Evolutionary conservation across 495 filamentous ascomycete species (phyloP).

Genomic region (Podospora conica): DNA sequence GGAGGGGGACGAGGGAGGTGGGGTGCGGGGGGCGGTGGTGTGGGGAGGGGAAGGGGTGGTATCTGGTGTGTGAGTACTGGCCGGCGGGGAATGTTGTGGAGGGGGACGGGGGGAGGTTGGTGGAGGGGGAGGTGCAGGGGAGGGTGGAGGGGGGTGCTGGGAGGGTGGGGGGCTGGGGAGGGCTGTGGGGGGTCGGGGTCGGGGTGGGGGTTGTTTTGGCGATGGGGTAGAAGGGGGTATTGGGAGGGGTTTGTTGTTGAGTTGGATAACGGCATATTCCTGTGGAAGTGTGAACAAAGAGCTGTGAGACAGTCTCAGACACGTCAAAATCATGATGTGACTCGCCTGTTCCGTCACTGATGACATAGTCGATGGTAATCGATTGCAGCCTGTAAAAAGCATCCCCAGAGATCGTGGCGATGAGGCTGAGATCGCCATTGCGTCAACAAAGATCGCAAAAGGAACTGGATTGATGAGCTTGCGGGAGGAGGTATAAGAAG

Average conservation of each 20-base stretch:
- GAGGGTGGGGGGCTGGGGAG: background rate
- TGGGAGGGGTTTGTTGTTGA: background rate
- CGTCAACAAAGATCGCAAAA: background rate
- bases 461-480: no score
- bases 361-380: background rate
- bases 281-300: background rate
- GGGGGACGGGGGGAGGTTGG: constrained; percentile 42
- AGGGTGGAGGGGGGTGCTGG: constrained; percentile 20
- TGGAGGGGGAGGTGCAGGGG: constrained; percentile 40
- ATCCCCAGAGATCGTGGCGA: background rate
- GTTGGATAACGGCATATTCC: background rate
- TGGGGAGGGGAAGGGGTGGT: constrained; percentile 53
- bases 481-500: background rate
- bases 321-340: background rate
- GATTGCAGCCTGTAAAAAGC: background rate
- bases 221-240: background rate
- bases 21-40: constrained; percentile 65
- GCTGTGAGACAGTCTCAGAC: background rate
- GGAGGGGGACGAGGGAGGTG: constrained; percentile 61
- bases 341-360: background rate
- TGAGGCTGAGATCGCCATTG: background rate
- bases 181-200: background rate
- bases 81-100: constrained; percentile 62
- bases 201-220: background rate
- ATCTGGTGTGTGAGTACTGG: constrained; percentile 75